A percentile compares a stretch with the other conserved stretches of the same genome.
phyloP scores from a whole-genome alignment of 805 yeast species.

The Saccharomyces jurei region DNA sequence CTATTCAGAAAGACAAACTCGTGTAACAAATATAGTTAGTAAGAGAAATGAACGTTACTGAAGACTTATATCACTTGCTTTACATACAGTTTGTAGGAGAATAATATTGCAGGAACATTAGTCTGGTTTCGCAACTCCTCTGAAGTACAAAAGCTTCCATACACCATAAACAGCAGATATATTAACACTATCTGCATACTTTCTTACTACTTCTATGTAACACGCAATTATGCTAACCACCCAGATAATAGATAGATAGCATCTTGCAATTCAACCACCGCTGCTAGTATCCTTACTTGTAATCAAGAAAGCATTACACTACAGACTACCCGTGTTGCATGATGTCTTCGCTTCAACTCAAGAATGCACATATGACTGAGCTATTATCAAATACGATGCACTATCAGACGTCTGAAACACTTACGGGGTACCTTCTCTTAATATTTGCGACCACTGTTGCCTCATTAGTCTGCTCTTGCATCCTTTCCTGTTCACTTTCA shows the following conservation, averaged over 20 bases:
- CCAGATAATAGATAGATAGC: not conserved
- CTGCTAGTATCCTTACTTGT: not conserved
- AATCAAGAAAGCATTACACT: not conserved
- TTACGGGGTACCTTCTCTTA: too few species aligned
- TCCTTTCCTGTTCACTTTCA: not conserved
- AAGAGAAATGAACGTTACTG: not conserved
- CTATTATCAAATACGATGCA: not conserved
- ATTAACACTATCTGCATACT: not conserved
- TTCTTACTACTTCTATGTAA: not conserved
- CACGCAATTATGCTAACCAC: not conserved
- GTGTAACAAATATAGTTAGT: constrained; percentile 1
- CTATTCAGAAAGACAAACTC: constrained; percentile 3
- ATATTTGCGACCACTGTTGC: not conserved
- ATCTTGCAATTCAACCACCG: not conserved
- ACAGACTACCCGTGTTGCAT: not conserved
- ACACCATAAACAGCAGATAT: not conserved
- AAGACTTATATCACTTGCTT: not conserved
- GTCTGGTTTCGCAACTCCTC: constrained; percentile 6
- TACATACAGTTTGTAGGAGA: constrained; percentile 14
- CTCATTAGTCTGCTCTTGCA: not conserved
- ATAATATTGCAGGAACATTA: constrained; percentile 14
- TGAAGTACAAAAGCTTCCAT: not conserved
- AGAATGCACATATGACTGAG: not conserved
- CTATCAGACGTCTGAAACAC: not conserved
- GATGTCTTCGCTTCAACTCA: not conserved